Percentiles rank a stretch among this genome's conserved stretches.
Conservation (phyloP, 2,329 filamentous ascomycete genomes). For the Orbilia brochopaga region DNA sequence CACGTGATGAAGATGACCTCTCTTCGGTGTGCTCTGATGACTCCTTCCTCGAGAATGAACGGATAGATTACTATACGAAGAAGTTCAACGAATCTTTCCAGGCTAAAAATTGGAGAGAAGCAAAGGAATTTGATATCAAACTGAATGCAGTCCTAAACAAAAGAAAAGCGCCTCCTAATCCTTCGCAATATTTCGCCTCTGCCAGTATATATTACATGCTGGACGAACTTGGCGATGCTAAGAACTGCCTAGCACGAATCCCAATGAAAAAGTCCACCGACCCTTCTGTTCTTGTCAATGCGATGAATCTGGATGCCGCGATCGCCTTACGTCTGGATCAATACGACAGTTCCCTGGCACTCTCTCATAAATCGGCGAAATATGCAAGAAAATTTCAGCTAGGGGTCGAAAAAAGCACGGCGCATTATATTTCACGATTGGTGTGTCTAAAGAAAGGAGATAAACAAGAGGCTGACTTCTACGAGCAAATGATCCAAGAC, state of each 20-base stretch:
- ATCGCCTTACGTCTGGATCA: slow-evolving; percentile 21
- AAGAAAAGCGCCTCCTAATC: background rate
- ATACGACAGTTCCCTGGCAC: slow-evolving; percentile 13
- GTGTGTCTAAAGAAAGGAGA: slow-evolving; percentile 26
- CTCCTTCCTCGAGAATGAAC: slow-evolving; percentile 28
- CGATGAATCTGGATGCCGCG: slow-evolving; percentile 33
- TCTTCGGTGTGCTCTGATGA: slow-evolving; percentile 40
- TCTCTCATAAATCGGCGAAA: slow-evolving; percentile 26
- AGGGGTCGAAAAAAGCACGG: slow-evolving; percentile 11
- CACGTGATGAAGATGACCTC: slow-evolving; percentile 37
- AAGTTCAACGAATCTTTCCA: slow-evolving; percentile 12
- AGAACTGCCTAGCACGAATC: slow-evolving; percentile 14
- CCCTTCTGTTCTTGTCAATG: slow-evolving; percentile 3
- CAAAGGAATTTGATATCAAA: slow-evolving; percentile 20
- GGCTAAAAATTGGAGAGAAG: slow-evolving; percentile 24
- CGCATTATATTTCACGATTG: slow-evolving; percentile 23
- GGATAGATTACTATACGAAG: slow-evolving; percentile 26
- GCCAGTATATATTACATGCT: slow-evolving; percentile 42
- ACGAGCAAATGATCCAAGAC: slow-evolving; percentile 30
- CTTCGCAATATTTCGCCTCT: background rate
- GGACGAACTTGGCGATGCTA: slow-evolving; percentile 19
- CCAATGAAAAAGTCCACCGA: slow-evolving; percentile 38
- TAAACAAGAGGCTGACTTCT: slow-evolving; percentile 30
- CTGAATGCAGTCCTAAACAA: slow-evolving; percentile 5
- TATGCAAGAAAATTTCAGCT: slow-evolving; percentile 31